These are phyloP conservation scores for Brassica nigra DNA, from an alignment of 345 rosid genomes.

Conservation along the genomic window DNA sequence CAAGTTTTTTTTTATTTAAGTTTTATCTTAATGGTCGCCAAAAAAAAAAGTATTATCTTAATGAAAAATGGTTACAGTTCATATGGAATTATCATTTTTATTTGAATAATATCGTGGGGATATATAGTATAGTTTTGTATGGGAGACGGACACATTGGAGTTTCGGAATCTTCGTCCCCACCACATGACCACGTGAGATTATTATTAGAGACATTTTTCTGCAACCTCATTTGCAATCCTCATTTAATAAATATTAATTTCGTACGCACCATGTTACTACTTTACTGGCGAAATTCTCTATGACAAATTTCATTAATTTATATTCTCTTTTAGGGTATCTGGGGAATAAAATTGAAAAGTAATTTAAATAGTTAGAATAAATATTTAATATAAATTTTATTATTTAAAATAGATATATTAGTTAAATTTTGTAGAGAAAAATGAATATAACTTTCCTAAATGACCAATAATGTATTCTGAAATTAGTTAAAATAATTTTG, in stretches of 20 bases:
- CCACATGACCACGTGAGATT: slow-evolving; percentile 39
- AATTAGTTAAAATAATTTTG: too few species aligned
- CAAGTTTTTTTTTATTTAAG: background rate
- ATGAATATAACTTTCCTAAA: too few species aligned
- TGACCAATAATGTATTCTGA: too few species aligned
- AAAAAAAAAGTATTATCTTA: background rate
- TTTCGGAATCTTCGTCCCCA: slow-evolving; percentile 16
- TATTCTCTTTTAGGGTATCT: too few species aligned
- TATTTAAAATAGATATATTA: too few species aligned
- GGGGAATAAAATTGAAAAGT: too few species aligned
- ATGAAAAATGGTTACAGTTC: background rate
- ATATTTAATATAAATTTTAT: too few species aligned
- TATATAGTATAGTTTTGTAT: background rate
- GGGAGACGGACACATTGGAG: slow-evolving; percentile 25
- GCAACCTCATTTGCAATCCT: slow-evolving; percentile 21
- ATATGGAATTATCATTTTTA: background rate
- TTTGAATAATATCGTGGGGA: too few species aligned
- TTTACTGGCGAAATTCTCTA: background rate
- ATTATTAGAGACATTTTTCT: slow-evolving; percentile 16
- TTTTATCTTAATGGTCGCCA: too few species aligned
- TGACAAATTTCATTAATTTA: background rate
- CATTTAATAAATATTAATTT: background rate
- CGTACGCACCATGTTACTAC: slow-evolving; percentile 14
- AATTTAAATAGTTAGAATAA: too few species aligned
- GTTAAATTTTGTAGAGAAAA: too few species aligned